Evolutionary conservation across 2,329 filamentous ascomycete species (phyloP), one percentile per base, ranked within the genome.

Genomic region (Diaporthe sp.): DNA sequence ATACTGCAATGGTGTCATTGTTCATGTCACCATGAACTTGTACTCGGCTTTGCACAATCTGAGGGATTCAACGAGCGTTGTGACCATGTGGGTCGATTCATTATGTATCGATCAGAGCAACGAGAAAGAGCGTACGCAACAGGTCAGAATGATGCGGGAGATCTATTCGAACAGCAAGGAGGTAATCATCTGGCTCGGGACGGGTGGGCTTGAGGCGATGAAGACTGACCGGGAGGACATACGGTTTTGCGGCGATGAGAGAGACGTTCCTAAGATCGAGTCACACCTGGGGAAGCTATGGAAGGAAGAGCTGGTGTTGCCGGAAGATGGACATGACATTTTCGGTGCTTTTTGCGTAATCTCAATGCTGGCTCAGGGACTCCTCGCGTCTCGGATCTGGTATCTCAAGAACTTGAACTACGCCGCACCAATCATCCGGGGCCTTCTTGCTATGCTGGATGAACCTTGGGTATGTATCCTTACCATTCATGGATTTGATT

Each of bases 161-260:
- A 73, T 73, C 8, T 73, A 73, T 25, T 37, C 58, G 6, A 44
- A 53, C 28, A 55, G 58, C 58, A 65, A 37, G 28, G 71, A 73
- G 47, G 71, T 73, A 1, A 65, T 73, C 31, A 67, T 73, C n/a
- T 73, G 71, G 71, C 47, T 73, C 15, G 71, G 71, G 2, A 42
- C 44, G 7, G 42, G 71, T 9, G 58, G 34, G 34, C 34, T 12
- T 4, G 47, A 53, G 44, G 7, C 31, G 15, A 68, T 31, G 28
- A 39, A 53, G 47, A 28, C 47, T 15, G 47, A 55, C 6, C 28
- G 31, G 28, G 34, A 20, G 47, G 9, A 37, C 9, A 20, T 67
- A 4, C 61, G 44, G 9, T 73, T 73, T 17, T 51, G 9, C 49
- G 58, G 71, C 10, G 71, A 73, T 12, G 71, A 44, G 34, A 73